Conservation (phyloP, 2,329 filamentous ascomycete genomes). For the Fusarium miscanthi region DNA sequence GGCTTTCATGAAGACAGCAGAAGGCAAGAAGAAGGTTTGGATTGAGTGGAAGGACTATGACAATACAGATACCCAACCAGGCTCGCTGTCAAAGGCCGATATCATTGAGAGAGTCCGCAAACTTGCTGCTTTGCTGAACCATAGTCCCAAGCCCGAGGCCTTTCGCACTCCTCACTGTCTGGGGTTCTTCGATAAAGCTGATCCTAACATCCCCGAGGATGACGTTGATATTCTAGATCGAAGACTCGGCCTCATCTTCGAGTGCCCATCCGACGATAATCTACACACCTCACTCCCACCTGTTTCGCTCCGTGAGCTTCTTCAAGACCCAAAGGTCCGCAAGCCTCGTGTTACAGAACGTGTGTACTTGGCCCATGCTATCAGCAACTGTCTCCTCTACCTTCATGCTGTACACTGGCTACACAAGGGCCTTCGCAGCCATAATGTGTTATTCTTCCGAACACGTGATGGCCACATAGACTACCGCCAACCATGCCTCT, state of each 20-base stretch:
- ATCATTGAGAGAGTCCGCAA: slow-evolving; percentile 59
- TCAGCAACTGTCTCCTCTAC: slow-evolving; percentile 65
- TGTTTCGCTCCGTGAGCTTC: slow-evolving; percentile 60
- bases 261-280: slow-evolving; percentile 55
- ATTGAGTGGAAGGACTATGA: slow-evolving; percentile 64
- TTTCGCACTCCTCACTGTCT: slow-evolving; percentile 63
- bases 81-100: slow-evolving; percentile 54
- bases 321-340: slow-evolving; percentile 50
- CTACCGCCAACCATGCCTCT: slow-evolving; percentile 57
- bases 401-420: slow-evolving; percentile 68
- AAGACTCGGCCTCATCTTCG: slow-evolving; percentile 65
- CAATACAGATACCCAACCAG: slow-evolving; percentile 48
- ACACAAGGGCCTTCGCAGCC: slow-evolving; percentile 66
- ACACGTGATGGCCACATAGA: slow-evolving; percentile 48
- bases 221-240: slow-evolving; percentile 56
- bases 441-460: slow-evolving; percentile 65
- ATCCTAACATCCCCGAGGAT: slow-evolving; percentile 48
- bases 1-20: slow-evolving; percentile 50
- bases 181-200: slow-evolving; percentile 61
- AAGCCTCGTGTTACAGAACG: slow-evolving; percentile 64
- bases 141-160: slow-evolving; percentile 59
- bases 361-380: slow-evolving; percentile 61
- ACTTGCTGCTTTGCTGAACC: slow-evolving; percentile 60
- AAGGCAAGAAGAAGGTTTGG: slow-evolving; percentile 57
- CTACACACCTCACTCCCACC: slow-evolving; percentile 54